Conservation (phyloP, 495 filamentous ascomycete genomes). For the Podospora anserina region DNA sequence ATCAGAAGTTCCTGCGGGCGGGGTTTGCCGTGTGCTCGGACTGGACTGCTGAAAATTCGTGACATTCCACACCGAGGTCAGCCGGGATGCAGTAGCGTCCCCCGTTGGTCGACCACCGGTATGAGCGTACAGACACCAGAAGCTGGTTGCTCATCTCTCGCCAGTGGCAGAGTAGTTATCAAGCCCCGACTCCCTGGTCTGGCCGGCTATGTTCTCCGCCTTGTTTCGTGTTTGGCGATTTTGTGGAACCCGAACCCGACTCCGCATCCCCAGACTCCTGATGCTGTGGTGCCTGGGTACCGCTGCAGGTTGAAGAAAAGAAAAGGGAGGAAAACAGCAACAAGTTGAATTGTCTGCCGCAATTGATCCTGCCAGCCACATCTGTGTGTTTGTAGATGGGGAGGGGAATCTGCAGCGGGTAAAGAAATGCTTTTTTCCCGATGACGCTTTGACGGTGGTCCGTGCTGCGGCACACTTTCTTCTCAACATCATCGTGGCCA, state of each 20-base stretch:
- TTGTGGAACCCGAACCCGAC: neutral
- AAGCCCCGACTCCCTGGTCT: too few relatives aligned
- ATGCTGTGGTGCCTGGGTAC: neutral
- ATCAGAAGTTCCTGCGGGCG: too few relatives aligned
- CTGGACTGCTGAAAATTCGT: neutral
- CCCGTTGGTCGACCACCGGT: too few relatives aligned
- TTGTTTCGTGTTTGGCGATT: neutral
- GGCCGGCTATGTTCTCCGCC: neutral
- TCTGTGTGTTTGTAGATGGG: neutral
- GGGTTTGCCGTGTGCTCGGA: neutral
- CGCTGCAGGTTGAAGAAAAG: too few relatives aligned
- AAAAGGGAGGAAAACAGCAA: neutral
- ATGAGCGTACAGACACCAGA: too few relatives aligned
- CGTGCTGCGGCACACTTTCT: neutral
- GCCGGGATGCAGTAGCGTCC: neutral
- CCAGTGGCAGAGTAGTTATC: too few relatives aligned
- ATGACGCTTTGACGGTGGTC: neutral
- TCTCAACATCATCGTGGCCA: too few relatives aligned
- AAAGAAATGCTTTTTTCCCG: neutral
- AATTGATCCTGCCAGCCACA: neutral
- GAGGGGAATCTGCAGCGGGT: neutral
- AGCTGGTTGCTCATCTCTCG: neutral
- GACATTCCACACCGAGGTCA: neutral
- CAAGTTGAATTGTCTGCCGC: neutral
- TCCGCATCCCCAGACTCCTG: neutral